Base-by-base conservation (phyloP, 2,329 filamentous ascomycete genomes). In the Fusarium metavorans region DNA sequence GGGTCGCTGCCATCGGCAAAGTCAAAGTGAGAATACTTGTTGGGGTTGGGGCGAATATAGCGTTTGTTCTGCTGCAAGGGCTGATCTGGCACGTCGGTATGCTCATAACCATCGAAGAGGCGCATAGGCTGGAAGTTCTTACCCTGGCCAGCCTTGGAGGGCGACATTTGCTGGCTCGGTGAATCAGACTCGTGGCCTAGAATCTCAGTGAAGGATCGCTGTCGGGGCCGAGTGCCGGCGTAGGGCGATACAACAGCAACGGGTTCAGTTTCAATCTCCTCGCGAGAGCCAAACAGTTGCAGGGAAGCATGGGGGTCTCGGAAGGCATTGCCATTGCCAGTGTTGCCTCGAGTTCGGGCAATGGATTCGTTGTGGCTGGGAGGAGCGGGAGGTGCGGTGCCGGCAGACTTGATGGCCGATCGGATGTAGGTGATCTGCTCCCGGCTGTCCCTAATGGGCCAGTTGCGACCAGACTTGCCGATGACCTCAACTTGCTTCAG, bases 401-500 rank as follows among this genome's bases (percentile, higher is more conserved):
- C 85, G n/a, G 84, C 82, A 43, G 85, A 83, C 77, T 89, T 88
- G 77, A 90, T 85, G 73, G 88, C 92, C 59, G 86, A 87, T 73
- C 89, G 87, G 78, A 98, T 94, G 79, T 98, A 86, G 78, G 91
- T 92, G 77, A 93, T 88, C 85, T 98, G 95, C 64, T 98, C 95
- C 78, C 91, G 91, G 81, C 92, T 93, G 81, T 98, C 95, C 77
- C 92, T 91, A 81, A 99, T 97, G 64, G 97, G 97, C 97, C 97
- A 99, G 84, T 97, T 97, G 82, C 93, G 94, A 66, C 94, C 94
- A 64, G 93, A 92, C 81, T 92, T 93, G 79, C 97, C 96, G 83
- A 99, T 98, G 66, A 98, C 92, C 72, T 98, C 95, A 74, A 98
- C 89, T 83, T 97, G 93, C 86, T 97, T 98, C 76, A 99, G 90